Percentiles rank a stretch among this genome's conserved stretches.
Evolutionary conservation across 129 eudicot genomes (phyloP).

Genomic region (Lonicera japonica): DNA sequence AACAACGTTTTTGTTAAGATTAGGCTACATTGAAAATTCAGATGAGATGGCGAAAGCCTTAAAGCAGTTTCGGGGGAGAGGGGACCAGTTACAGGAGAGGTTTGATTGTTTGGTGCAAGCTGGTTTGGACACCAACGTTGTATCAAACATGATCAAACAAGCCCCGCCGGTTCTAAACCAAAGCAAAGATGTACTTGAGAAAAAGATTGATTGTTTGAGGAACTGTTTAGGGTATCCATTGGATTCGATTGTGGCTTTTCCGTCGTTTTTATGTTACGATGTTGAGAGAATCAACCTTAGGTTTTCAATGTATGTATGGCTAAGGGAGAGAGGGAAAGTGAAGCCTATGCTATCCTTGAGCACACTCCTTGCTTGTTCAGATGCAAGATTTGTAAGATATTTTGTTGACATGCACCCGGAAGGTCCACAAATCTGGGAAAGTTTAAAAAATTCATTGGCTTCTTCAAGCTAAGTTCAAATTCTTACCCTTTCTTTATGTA

Average conservation of each 20-base stretch:
- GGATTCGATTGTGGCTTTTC: slow-evolving; percentile 62
- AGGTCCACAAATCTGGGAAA: slow-evolving; percentile 61
- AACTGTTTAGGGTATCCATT: slow-evolving; percentile 52
- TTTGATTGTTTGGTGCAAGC: slow-evolving; percentile 69
- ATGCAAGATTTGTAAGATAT: slow-evolving; percentile 50
- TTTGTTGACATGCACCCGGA: slow-evolving; percentile 64
- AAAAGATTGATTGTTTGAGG: slow-evolving; percentile 49
- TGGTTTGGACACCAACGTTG: slow-evolving; percentile 63
- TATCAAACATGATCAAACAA: slow-evolving; percentile 51
- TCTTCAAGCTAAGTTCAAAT: slow-evolving; percentile 11
- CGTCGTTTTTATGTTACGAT: slow-evolving; percentile 72
- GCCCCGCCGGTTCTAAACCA: slow-evolving; percentile 60
- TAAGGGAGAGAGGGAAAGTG: slow-evolving; percentile 51
- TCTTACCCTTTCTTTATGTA: too few species aligned
- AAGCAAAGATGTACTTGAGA: slow-evolving; percentile 47
- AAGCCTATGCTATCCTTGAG: slow-evolving; percentile 53
- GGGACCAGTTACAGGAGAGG: slow-evolving; percentile 73
- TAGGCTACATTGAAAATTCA: slow-evolving; percentile 71
- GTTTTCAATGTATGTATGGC: slow-evolving; percentile 64
- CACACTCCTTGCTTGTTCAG: slow-evolving; percentile 66
- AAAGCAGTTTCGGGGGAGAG: slow-evolving; percentile 69
- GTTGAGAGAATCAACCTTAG: slow-evolving; percentile 46
- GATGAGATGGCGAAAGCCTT: slow-evolving; percentile 69
- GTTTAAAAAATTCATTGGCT: slow-evolving; percentile 31
- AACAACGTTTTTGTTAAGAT: slow-evolving; percentile 42